These are phyloP conservation scores for Butyriboletus loyo DNA, from an alignment of 768 basidiomycete genomes.

Conservation along the genomic window DNA sequence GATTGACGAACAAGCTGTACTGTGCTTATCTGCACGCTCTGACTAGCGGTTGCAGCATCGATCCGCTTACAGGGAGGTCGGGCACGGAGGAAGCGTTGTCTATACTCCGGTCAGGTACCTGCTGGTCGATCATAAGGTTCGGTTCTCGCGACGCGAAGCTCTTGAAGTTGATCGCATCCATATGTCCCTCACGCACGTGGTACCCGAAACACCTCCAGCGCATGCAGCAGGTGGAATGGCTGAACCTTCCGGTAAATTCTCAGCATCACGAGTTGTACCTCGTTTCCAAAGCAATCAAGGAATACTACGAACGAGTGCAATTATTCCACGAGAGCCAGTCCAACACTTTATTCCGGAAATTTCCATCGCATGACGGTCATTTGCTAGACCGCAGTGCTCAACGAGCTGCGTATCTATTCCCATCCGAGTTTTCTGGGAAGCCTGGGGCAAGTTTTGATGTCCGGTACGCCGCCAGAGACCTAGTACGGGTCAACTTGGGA, in stretches of 20 bases:
- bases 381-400: conserved; percentile 18
- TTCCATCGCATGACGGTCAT: conserved; percentile 2
- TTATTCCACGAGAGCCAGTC: conserved; percentile 4
- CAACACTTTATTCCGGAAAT: neutral
- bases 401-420: conserved; percentile 14
- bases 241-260: conserved; percentile 13
- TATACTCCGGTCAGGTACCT: conserved; percentile 36
- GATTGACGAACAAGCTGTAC: conserved; percentile 33
- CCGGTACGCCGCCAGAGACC: conserved; percentile 12
- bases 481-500: neutral
- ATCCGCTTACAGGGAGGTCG: conserved; percentile 42
- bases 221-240: conserved; percentile 43
- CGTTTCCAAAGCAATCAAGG: conserved; percentile 28
- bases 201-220: conserved; percentile 35
- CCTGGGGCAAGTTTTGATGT: neutral
- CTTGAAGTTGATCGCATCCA: conserved; percentile 30
- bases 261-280: conserved; percentile 33
- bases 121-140: conserved; percentile 40
- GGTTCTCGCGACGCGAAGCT: conserved; percentile 27
- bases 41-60: conserved; percentile 40
- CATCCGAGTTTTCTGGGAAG: conserved; percentile 5
- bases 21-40: conserved; percentile 45
- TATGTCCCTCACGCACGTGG: conserved; percentile 37
- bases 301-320: conserved; percentile 19
- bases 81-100: conserved; percentile 45